Conservation (phyloP, 164 flowering plant species). For the Tetracentron sinense region DNA sequence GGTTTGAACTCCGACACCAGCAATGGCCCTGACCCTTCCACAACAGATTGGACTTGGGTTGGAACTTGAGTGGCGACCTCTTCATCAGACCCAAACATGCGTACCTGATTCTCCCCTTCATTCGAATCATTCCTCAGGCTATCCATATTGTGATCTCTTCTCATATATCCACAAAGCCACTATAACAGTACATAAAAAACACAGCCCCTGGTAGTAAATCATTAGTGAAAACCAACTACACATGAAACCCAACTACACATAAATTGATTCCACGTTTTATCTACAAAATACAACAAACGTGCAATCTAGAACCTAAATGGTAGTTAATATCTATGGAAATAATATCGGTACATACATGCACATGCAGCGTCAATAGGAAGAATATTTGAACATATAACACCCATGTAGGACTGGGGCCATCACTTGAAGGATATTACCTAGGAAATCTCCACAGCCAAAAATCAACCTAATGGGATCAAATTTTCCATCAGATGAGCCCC, state of each 20-base stretch:
- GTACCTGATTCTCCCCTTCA: slow-evolving; percentile 29
- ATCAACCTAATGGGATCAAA: too few relatives aligned
- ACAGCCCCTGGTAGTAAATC: slow-evolving; percentile 65
- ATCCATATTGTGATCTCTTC: slow-evolving; percentile 34
- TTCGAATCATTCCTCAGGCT: slow-evolving; percentile 16
- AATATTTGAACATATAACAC: too few relatives aligned
- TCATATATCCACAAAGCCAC: slow-evolving; percentile 55
- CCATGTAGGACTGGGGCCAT: too few relatives aligned
- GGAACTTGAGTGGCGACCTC: slow-evolving; percentile 57
- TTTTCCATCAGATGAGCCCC: too few relatives aligned
- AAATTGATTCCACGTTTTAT: too few relatives aligned
- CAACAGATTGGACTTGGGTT: slow-evolving; percentile 69
- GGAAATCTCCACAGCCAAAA: too few relatives aligned
- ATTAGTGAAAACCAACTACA: slow-evolving; percentile 62
- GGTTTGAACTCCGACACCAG: slow-evolving; percentile 67
- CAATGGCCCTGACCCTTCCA: slow-evolving; percentile 65
- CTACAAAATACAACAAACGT: not conserved
- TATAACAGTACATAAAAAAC: slow-evolving; percentile 62
- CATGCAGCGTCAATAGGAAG: too few relatives aligned
- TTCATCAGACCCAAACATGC: slow-evolving; percentile 70
- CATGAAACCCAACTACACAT: slow-evolving; percentile 11
- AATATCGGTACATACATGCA: too few relatives aligned
- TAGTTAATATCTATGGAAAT: not conserved
- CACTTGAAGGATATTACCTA: too few relatives aligned
- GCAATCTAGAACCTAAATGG: not conserved